Base-by-base conservation (phyloP, 306 rosid genomes). In the Styphnolobium japonicum region DNA sequence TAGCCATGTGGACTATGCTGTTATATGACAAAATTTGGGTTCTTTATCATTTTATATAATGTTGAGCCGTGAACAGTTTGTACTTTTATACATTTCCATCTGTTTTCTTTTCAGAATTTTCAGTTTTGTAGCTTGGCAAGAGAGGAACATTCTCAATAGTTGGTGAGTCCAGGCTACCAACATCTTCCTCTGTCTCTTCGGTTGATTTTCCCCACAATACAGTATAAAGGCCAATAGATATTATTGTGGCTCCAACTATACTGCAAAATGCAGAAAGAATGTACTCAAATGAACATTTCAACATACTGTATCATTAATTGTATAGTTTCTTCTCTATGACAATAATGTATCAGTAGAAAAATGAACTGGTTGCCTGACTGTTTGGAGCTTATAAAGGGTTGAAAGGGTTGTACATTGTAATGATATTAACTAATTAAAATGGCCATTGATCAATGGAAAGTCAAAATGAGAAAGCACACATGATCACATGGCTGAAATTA, bases 161-260 rank as follows among this genome's bases (percentile, higher is more conserved):
- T 25, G 82, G 81, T 72, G 93, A 83, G 66, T 79, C 94, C 56
- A 80, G 60, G 78, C 56, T 43, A 40, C 72, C 82, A 69, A 27
- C 82, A 61, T 36, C 85, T 63, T 83, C 87, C 34, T 36, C 85
- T 19, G 45, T 53, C 80, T 85, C 91, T 81, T 95, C 97, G 80
- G 79, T 89, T 63, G 85, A 56, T 86, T 93, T 93, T 2, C 98
- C 99, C 99, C 98, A 93, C 87, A 95, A 81, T 11, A 95, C 98
- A 4, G 85, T 85, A 56, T 93, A 95, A 85, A 95, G 90, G 6
- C 99, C 99, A 43, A 91, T 33, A 0, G 99, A 89, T 78, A 95
- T 86, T 42, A 89, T 86, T 45, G 83, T 77, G 56, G 92, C 99
- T 86, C 99, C 98, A 70, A 95, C 61, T 27, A 95, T 58, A 86